Base-by-base conservation (phyloP, 768 basidiomycete genomes). In the Coprinopsis cinerea region DNA sequence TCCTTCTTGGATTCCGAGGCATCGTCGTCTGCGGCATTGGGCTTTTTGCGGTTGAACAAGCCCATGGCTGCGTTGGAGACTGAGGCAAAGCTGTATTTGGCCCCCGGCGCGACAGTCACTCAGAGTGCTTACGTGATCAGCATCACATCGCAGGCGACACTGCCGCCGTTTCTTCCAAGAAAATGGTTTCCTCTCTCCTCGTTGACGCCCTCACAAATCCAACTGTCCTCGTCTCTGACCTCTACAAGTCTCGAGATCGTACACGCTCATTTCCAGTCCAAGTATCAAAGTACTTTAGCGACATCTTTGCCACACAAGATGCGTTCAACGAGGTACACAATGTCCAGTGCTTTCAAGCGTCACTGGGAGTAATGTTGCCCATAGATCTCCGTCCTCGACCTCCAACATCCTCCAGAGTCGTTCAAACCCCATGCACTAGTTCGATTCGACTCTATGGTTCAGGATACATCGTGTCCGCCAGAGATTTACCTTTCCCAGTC, bases 391-490 rank as follows among this genome's bases (percentile, higher is more conserved):
- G 55, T 66, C 5, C 72, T 89, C 27, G 67, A 74, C 60, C 59
- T 74, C 10, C 56, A 59, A 0, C 56, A 66, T 58, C 77, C 83
- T 10, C 80, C 81, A 30, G 69, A 75, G 23, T 66, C 66, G 2
- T 74, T 79, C 57, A 60, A 61, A 9, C 67, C 74, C 52, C 69
- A 81, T n/a, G 65, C 79, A 0, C 73, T 91, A 3, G 85, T 92
- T 2, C 71, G 76, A 17, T 90, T 91, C 62, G 75, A 79, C 26
- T 83, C 77, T 22, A 88, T 91, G 84, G 72, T 91, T 25, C 90
- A 92, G 62, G 89, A 91, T 59, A 89, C 87, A 1, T 87, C 88
- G 2, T 60, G 76, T 15, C 80, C 84, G 4, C 77, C 79, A 0
- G 85, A 90, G 60, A 70, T 92, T 54, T 92, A 92, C 63, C 68